Conservation (phyloP, 176 grass and related monocot genomes). For the Paspalum vaginatum region DNA sequence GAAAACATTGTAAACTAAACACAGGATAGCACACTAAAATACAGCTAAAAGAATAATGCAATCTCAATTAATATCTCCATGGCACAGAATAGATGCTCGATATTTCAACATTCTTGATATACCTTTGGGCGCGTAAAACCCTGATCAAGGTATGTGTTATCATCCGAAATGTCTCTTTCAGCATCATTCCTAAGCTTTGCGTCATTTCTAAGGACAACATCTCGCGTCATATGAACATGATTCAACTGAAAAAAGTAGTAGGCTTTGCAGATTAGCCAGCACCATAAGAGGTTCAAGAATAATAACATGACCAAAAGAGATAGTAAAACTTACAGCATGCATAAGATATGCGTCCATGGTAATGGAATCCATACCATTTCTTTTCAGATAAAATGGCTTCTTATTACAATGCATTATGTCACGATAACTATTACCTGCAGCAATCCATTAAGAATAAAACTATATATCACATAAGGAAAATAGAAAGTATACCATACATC, state of each 20-base stretch:
- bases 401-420: conserved; percentile 98
- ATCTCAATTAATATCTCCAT: conserved; percentile 6
- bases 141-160: conserved; percentile 76
- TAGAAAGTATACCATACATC: conserved; percentile 17
- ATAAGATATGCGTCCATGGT: conserved; percentile 94
- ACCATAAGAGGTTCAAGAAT: conserved; percentile 29
- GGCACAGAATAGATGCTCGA: neutral
- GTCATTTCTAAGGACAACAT: conserved; percentile 85
- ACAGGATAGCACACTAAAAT: neutral
- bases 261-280: conserved; percentile 36
- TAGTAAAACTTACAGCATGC: conserved; percentile 72
- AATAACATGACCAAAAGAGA: conserved; percentile 37
- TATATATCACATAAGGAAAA: conserved; percentile 15
- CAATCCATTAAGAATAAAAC: conserved; percentile 38
- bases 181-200: conserved; percentile 69
- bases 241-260: conserved; percentile 69
- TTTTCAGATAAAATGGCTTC: conserved; percentile 94
- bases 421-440: conserved; percentile 85
- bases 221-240: conserved; percentile 87
- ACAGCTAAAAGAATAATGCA: conserved; percentile 16
- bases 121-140: conserved; percentile 99
- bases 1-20: conserved; percentile 25
- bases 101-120: conserved; percentile 33
- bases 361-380: conserved; percentile 73
- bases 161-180: conserved; percentile 57